Base-by-base conservation (phyloP, 257 asterid genomes). In the Eustoma russellianum region DNA sequence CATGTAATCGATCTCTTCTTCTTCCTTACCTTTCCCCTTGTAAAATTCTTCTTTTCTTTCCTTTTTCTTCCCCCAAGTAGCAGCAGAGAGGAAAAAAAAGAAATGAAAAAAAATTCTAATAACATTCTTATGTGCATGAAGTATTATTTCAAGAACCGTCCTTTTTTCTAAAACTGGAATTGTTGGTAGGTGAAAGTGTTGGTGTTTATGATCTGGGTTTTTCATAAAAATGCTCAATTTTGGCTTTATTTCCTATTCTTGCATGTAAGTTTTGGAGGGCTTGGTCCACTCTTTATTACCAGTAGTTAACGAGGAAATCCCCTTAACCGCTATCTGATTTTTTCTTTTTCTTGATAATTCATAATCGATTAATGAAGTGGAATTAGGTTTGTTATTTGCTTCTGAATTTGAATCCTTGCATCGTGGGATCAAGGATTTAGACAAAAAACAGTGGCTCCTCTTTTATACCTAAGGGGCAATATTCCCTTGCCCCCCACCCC, bases 1-100 rank as follows among this genome's bases (percentile, higher is more conserved):
- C 70, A 69, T 57, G 95, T 85, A 77, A 71, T 88, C 52, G 61
- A 56, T 75, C 71, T 64, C 71, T 67, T 63, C 35, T 48, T 12
- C 60, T 51, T 46, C 34, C 50, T 50, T 67, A 52, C 62, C 57
- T 51, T 38, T 58, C 30, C 30, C 30, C 30, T 2, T 2, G 3
- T 24, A 24, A 1, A 24, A 24, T 24, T 24, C 30, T 24, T 24
- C 30, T 24, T 24, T 24, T 1, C 30, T 9, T 11, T 5, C 7
- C 41, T 45, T 52, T 9, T 10, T 17, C 56, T 17, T n/a, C 3
- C 5, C 46, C 46, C 35, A 33, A 48, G 63, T 33, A 47, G 17
- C 17, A 35, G 41, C 15, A 45, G 49, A 24, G 30, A 24, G 30
- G 30, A 24, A 24, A 2, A 24, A 24, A 24, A 24, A n/a, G 1